Evolutionary conservation across 2,329 filamentous ascomycete genomes (phyloP), one percentile per base, ranked within the genome.

Genomic region (Ascocoryne sarcoides): DNA sequence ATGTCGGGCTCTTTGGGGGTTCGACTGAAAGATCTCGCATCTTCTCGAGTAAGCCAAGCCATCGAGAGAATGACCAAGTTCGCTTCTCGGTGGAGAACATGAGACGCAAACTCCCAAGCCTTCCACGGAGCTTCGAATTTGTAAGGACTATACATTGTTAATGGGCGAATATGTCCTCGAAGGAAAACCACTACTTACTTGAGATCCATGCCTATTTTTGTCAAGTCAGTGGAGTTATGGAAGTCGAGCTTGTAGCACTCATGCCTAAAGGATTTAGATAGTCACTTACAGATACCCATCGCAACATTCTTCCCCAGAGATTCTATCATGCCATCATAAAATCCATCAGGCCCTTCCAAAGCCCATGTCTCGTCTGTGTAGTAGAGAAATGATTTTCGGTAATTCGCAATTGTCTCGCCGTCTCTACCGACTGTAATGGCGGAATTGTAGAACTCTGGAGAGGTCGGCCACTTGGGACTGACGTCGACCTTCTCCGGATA

Each of bases 1-100:
- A 84, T 70, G 48, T 89, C 84, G 0, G 83, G 82, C 36, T 78
- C 73, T 1, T 69, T 57, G 0, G 73, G 74, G 48, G 48, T 64
- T 19, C 50, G 66, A 43, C 54, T 75, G 55, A 65, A 77, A 5
- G 44, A 42, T 14, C 53, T 66, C 1, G 60, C 67, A 52, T 67
- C 70, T 45, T 67, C 76, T 40, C 59, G 66, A 2, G 82, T 86
- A 21, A 84, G 65, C 84, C 84, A 90, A 0, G 85, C 83, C 84
- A 89, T 89, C 3, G 74, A 76, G 0, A 90, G 50, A 23, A 88
- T 74, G 2, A 85, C 76, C 0, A 89, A 47, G 10, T 77, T 75
- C 0, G 80, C 72, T 0, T 68, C 54, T 0, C 63, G 62, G 1
- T 75, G 62, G 0, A 86, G 57, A 4, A 80, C 64, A 32, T 84